Base-by-base conservation (phyloP, 768 basidiomycete genomes). In the Termitomyces heimii region DNA sequence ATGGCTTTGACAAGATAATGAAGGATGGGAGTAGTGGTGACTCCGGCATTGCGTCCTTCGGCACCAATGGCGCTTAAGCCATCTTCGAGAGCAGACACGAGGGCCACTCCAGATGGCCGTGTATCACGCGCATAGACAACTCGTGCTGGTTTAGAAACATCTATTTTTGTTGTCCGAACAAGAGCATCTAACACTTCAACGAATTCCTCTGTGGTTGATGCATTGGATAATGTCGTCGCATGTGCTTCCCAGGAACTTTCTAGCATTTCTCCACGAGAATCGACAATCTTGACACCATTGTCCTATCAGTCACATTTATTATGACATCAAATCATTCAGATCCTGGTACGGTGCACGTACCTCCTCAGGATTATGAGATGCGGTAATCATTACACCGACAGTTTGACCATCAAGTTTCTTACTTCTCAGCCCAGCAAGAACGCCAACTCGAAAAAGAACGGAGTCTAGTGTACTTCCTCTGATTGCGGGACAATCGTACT, bases 301-400 rank as follows among this genome's bases (percentile, higher is more conserved):
- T 99, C 97, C 94, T 97, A 66, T 22, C 20, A 31, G 8, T 32
- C 16, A 31, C n/a, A 12, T 26, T 43, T 16, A n/a, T 57, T 46
- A 54, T 39, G 37, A n/a, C 56, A 24, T 60, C 58, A 48, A 18
- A 54, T 54, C 20, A 40, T 32, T 57, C 54, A 42, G 55, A 54
- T 61, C 29, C 16, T 62, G 40, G 32, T 45, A 54, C 13, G 43
- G 43, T 42, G 50, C 50, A 67, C 82, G 62, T 66, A 94, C 95
- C 67, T 84, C 81, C 68, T 95, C 95, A n/a, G 97, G 96, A 70
- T 99, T 99, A 73, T 99, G 97, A n/a, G 94, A 96, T 2, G 97
- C 97, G 37, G 97, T 99, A 68, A 99, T 88, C 97, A 99, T 98
- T 22, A 98, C 92, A 16, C 97, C 97, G 64, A 99, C 89, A 26